Evolutionary conservation across 345 rosid genomes (phyloP).

Genomic region (Salix caprea): DNA sequence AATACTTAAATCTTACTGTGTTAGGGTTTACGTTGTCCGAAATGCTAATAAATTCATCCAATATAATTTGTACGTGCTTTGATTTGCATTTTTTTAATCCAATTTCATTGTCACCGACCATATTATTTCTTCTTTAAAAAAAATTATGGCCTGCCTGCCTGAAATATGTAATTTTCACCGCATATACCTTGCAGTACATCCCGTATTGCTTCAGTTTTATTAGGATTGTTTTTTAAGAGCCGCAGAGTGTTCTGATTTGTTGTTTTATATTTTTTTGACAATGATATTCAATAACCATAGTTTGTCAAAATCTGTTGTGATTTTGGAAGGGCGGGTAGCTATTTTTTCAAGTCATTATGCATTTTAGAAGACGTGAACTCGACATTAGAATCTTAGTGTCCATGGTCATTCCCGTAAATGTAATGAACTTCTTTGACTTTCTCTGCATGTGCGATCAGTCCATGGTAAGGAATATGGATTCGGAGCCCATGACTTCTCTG

Average conservation of each 20-base stretch:
- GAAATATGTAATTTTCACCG: neutral
- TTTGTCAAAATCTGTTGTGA: neutral
- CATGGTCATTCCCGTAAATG: neutral
- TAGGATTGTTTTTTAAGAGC: neutral
- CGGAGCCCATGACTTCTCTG: slow-evolving; percentile 72
- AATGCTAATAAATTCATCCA: neutral
- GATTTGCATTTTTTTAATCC: neutral
- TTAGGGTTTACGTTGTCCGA: neutral
- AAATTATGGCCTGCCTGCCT: neutral
- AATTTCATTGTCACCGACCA: too few species aligned
- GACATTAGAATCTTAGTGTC: neutral
- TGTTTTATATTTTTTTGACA: neutral
- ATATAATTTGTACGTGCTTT: neutral
- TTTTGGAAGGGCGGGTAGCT: neutral
- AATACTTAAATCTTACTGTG: neutral
- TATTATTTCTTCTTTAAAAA: too few species aligned
- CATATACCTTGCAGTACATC: too few species aligned
- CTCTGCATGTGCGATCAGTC: slow-evolving; percentile 34
- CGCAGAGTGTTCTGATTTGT: neutral
- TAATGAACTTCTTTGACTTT: neutral
- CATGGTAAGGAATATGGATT: slow-evolving; percentile 79
- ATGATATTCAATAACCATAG: neutral
- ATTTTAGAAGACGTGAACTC: neutral
- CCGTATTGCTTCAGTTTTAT: too few species aligned
- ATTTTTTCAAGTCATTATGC: neutral